Percentiles rank a stretch among this genome's conserved stretches.
phyloP scores from a whole-genome alignment of 2,329 filamentous ascomycete genomes.

The Albifimbria verrucaria region DNA sequence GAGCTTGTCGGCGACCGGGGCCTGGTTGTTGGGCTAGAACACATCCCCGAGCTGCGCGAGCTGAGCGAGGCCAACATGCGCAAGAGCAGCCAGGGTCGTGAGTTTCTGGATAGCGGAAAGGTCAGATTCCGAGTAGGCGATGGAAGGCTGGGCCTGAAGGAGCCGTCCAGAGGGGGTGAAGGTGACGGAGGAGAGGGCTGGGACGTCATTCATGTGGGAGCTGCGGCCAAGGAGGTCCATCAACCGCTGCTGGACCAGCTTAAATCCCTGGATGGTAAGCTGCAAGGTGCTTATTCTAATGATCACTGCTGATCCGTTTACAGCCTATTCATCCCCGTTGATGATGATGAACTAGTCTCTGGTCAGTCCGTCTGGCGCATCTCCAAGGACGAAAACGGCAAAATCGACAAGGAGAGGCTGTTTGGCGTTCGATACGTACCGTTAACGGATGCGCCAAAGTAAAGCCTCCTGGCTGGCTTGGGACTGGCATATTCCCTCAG shows the following conservation, averaged over 20 bases:
- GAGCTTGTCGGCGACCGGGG: constrained; percentile 60
- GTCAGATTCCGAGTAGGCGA: constrained; percentile 76
- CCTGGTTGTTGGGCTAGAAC: constrained; percentile 69
- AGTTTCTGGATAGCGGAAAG: constrained; percentile 59
- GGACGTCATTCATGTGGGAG: constrained; percentile 95
- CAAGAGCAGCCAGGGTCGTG: constrained; percentile 56
- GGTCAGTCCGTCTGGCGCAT: constrained; percentile 70
- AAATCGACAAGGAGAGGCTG: constrained; percentile 56
- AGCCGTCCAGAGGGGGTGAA: constrained; percentile 37
- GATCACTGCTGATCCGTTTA: constrained; percentile 7
- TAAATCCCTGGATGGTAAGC: constrained; percentile 66
- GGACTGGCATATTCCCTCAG: background rate
- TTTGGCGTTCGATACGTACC: constrained; percentile 77
- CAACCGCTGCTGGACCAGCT: constrained; percentile 72
- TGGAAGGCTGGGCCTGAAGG: constrained; percentile 62
- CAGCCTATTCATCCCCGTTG: constrained; percentile 75
- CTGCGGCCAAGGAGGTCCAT: constrained; percentile 74
- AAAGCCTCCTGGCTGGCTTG: constrained; percentile 1
- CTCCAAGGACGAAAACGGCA: constrained; percentile 66
- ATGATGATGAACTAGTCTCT: constrained; percentile 43
- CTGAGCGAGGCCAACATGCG: constrained; percentile 63
- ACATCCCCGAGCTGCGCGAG: constrained; percentile 62
- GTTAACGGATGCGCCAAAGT: constrained; percentile 63
- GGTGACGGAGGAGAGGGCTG: constrained; percentile 58
- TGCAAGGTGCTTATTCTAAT: too few relatives aligned